phyloP scores from a whole-genome alignment of 306 rosid species.

The Rosa chinensis region DNA sequence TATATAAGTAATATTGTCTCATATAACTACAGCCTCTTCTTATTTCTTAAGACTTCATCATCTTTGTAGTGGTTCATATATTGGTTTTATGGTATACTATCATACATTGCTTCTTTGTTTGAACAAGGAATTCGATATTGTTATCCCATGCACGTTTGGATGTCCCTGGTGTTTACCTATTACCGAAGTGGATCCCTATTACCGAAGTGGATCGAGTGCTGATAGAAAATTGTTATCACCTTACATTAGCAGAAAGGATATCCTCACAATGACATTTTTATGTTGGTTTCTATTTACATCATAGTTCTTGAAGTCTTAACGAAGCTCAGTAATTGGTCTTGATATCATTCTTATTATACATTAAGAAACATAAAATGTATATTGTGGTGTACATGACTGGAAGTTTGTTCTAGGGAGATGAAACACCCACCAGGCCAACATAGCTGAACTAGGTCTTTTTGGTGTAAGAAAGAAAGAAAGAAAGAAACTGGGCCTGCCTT shows the following conservation, averaged over 20 bases:
- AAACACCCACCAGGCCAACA: too few species aligned
- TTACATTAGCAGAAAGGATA: neutral
- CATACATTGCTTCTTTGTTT: neutral
- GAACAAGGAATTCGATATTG: neutral
- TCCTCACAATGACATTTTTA: neutral
- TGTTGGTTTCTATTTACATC: neutral
- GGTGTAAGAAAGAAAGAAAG: neutral
- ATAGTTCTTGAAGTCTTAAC: neutral
- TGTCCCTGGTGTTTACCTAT: neutral
- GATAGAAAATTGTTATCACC: neutral
- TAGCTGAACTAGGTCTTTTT: too few species aligned
- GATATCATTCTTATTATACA: neutral
- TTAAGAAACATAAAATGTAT: neutral
- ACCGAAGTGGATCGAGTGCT: neutral
- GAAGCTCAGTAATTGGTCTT: neutral
- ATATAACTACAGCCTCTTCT: neutral
- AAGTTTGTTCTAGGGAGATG: too few species aligned
- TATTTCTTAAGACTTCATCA: neutral
- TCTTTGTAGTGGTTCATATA: neutral
- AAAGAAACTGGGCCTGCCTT: neutral
- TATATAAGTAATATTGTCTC: slow-evolving; percentile 7
- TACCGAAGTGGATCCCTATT: neutral
- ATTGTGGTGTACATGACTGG: neutral
- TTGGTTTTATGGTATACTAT: slow-evolving; percentile 4
- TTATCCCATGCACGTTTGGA: neutral